These are phyloP conservation scores for Fusarium tricinctum DNA, from an alignment of 2,329 filamentous ascomycete genomes.

Conservation along the genomic window DNA sequence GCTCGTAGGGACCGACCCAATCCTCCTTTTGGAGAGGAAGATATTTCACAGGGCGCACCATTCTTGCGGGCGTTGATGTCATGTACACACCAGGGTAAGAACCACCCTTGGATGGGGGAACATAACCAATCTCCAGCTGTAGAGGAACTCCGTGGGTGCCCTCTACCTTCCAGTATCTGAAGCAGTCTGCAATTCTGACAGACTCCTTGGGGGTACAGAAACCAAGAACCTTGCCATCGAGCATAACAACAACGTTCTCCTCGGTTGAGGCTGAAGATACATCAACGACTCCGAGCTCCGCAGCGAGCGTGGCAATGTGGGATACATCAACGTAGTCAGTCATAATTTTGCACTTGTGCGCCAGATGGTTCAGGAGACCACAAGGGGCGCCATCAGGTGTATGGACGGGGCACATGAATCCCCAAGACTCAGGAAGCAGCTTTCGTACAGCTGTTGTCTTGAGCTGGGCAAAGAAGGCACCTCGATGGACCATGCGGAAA, in stretches of 20 bases:
- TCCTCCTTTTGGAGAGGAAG: constrained; percentile 88
- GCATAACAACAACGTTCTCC: constrained; percentile 88
- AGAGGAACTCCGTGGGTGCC: constrained; percentile 83
- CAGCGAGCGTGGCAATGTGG: constrained; percentile 78
- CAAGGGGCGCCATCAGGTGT: constrained; percentile 97
- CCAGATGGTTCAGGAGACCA: constrained; percentile 92
- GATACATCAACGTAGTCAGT: constrained; percentile 82
- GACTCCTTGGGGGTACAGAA: constrained; percentile 91
- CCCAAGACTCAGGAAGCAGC: constrained; percentile 95
- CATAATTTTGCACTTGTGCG: constrained; percentile 93
- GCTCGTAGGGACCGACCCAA: constrained; percentile 92
- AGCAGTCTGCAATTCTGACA: constrained; percentile 83
- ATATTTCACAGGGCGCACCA: constrained; percentile 94
- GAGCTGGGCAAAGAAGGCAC: constrained; percentile 97
- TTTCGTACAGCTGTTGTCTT: constrained; percentile 98
- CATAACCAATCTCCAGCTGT: constrained; percentile 90
- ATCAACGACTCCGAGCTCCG: constrained; percentile 82
- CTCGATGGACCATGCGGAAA: constrained; percentile 99
- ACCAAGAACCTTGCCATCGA: constrained; percentile 90
- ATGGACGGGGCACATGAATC: constrained; percentile 96
- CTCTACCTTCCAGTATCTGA: constrained; percentile 96
- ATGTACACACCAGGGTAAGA: constrained; percentile 97
- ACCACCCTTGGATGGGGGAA: constrained; percentile 89
- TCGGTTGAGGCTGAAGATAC: constrained; percentile 82
- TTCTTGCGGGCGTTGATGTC: constrained; percentile 85